phyloP scores from a whole-genome alignment of 768 basidiomycete genomes.

The Suillus brevipes region DNA sequence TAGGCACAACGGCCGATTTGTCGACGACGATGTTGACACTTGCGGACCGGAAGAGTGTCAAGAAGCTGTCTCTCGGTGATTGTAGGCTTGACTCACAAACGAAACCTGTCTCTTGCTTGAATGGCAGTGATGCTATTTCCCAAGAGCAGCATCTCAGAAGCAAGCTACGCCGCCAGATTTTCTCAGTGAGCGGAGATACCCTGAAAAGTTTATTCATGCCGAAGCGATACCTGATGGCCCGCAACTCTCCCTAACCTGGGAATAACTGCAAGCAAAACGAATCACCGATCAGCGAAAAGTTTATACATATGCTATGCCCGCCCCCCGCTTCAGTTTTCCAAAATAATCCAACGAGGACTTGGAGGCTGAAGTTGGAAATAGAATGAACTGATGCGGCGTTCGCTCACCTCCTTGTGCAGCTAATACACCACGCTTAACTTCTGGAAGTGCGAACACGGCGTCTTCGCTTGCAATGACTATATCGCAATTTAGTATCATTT shows the following conservation, averaged over 20 bases:
- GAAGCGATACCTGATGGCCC: constrained; percentile 68
- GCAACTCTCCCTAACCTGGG: constrained; percentile 63
- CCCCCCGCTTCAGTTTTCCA: neutral
- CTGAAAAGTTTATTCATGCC: constrained; percentile 9
- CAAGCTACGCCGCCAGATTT: constrained; percentile 47
- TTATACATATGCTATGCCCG: constrained; percentile 6
- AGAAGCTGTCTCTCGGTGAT: constrained; percentile 9
- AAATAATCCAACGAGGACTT: constrained; percentile 3
- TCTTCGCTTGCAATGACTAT: constrained; percentile 67
- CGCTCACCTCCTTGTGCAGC: constrained; percentile 68
- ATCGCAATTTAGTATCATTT: constrained; percentile 75
- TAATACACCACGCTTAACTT: constrained; percentile 76
- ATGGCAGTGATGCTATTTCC: constrained; percentile 67
- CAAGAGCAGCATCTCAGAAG: constrained; percentile 73
- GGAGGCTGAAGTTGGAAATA: neutral
- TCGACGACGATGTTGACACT: constrained; percentile 77
- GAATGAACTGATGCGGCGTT: neutral
- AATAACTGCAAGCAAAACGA: constrained; percentile 46
- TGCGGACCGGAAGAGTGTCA: constrained; percentile 27
- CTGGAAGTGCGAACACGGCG: constrained; percentile 72
- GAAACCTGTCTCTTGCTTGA: constrained; percentile 68
- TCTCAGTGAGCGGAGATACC: constrained; percentile 18
- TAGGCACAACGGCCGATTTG: constrained; percentile 47
- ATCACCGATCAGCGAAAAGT: constrained; percentile 16
- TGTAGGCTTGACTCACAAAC: constrained; percentile 58